Percentiles rank a stretch among this genome's conserved stretches.
Conservation (phyloP, 768 basidiomycete genomes). For the Hortiboletus campestris region DNA sequence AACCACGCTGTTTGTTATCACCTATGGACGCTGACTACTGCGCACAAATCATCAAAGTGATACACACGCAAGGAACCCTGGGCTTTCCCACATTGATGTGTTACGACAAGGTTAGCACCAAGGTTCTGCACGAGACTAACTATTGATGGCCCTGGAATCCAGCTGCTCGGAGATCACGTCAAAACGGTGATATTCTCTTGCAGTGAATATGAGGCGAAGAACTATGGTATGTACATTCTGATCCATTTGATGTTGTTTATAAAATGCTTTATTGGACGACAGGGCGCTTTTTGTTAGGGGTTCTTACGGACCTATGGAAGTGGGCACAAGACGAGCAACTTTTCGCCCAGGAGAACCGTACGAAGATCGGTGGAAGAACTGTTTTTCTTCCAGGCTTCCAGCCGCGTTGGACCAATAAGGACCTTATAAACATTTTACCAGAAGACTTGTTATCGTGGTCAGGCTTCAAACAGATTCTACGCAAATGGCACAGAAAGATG, state of each 20-base stretch:
- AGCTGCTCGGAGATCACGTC: slow-evolving; percentile 86
- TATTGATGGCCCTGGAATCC: slow-evolving; percentile 1
- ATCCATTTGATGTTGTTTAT: background rate
- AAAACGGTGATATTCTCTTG: slow-evolving; percentile 87
- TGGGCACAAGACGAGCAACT: slow-evolving; percentile 79
- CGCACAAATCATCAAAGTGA: slow-evolving; percentile 82
- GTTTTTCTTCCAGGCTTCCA: slow-evolving; percentile 70
- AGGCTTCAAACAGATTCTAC: slow-evolving; percentile 64
- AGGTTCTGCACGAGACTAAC: background rate
- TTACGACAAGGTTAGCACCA: slow-evolving; percentile 68
- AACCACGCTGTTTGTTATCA: slow-evolving; percentile 88
- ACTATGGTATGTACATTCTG: slow-evolving; percentile 64
- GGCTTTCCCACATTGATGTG: slow-evolving; percentile 84
- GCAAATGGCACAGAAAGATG: slow-evolving; percentile 85
- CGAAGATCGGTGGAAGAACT: slow-evolving; percentile 58
- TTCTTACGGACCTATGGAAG: slow-evolving; percentile 71
- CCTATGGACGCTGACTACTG: slow-evolving; percentile 97
- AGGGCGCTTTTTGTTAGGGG: slow-evolving; percentile 86
- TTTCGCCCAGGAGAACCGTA: slow-evolving; percentile 71
- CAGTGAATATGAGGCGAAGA: slow-evolving; percentile 94
- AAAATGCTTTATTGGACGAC: background rate
- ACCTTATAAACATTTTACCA: slow-evolving; percentile 34
- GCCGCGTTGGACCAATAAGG: slow-evolving; percentile 48
- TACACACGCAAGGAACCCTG: slow-evolving; percentile 86
- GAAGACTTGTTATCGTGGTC: slow-evolving; percentile 66